A percentile compares a stretch with the other conserved stretches of the same genome.
Evolutionary conservation across 495 filamentous ascomycete species (phyloP).

Genomic region (Bryoglossum gracile): DNA sequence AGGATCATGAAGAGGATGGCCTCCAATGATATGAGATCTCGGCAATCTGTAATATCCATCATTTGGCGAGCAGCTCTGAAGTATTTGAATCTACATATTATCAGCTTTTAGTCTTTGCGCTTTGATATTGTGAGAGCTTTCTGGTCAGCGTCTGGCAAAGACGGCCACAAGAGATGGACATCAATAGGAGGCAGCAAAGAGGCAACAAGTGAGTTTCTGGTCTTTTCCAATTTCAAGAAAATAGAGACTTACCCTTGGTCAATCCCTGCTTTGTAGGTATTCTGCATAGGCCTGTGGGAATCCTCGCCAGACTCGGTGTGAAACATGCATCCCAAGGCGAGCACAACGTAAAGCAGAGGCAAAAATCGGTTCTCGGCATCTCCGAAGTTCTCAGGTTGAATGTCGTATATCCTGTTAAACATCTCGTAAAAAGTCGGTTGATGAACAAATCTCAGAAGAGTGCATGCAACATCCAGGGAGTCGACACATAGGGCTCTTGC

Average conservation of each 20-base stretch:
- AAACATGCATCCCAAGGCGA: conserved; percentile 86
- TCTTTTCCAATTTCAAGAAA: too few relatives aligned
- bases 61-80: conserved; percentile 67
- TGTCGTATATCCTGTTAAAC: conserved; percentile 75
- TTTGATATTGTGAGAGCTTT: too few relatives aligned
- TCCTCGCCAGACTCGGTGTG: conserved; percentile 34
- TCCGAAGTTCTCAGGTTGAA: conserved; percentile 55
- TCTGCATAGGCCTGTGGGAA: conserved; percentile 31
- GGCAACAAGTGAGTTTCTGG: too few relatives aligned
- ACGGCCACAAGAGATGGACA: too few relatives aligned
- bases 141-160: too few relatives aligned
- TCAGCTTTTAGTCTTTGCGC: background rate
- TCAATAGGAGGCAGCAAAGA: too few relatives aligned
- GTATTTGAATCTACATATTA: conserved; percentile 61
- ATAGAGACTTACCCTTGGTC: conserved; percentile 69
- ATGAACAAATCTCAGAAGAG: conserved; percentile 81
- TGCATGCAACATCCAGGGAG: conserved; percentile 76
- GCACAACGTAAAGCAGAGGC: conserved; percentile 72
- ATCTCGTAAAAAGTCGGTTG: conserved; percentile 73
- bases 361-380: conserved; percentile 75
- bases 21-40: conserved; percentile 79
- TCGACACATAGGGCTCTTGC: conserved; percentile 65
- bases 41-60: conserved; percentile 85
- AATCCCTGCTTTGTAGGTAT: conserved; percentile 59
- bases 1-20: conserved; percentile 87